Base-by-base conservation (phyloP, 176 grass and related monocot genomes). In the Eleusine coracana region DNA sequence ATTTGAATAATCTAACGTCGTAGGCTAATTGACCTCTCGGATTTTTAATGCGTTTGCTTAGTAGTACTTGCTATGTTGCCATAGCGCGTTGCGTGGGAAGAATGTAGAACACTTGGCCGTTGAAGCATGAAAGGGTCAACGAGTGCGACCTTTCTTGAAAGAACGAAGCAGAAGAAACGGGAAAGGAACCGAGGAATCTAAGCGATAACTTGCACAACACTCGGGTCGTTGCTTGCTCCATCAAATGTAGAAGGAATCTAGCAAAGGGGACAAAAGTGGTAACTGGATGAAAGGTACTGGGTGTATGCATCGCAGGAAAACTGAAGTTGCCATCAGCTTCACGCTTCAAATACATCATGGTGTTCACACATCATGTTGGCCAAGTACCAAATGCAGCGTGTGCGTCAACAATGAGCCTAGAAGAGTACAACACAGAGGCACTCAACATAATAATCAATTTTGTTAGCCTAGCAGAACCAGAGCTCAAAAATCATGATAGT, bases 201-300 rank as follows among this genome's bases (percentile, higher is more conserved):
- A 13, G 78, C 37, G 68, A 11, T 85, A 85, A 41, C 66, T 81
- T 85, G 65, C 38, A 65, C 21, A 51, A 20, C 66, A 85, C 83
- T 39, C 77, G 18, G 18, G 62, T 59, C 66, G 83, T 82, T 69
- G 65, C 10, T 89, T 81, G 87, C 87, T 82, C 72, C 48, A 81
- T 85, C 87, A 81, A 54, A 41, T 40, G 75, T 58, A 58, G 58
- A 72, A 77, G 46, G 82, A 71, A 73, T 73, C 58, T 55, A 2
- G 27, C 48, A n/a, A 72, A 85, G 36, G 66, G 41, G 31, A 2
- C 3, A 61, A 66, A 4, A 48, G 27, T 10, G 59, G 31, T 27
- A 68, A 17, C 64, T 27, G 64, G 45, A 55, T 0, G 78, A 80
- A 80, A 80, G 78, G 65, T 20, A 70, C 50, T 13, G 17, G 12